Base-by-base conservation (phyloP, 805 yeast species). In the Sugiyamaella boreocaroliniensis region DNA sequence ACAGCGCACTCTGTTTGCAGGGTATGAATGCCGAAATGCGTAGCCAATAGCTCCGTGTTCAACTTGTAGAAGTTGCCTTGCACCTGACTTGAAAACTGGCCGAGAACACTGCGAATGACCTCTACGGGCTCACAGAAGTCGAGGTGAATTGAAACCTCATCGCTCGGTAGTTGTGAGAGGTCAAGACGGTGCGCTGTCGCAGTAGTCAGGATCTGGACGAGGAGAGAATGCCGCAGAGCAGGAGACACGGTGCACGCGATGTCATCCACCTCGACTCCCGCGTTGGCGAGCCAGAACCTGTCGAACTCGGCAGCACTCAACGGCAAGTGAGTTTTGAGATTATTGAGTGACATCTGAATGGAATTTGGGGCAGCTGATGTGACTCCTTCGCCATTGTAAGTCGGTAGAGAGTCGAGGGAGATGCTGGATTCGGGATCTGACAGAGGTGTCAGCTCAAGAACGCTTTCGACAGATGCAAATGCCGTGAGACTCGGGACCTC, bases 1-100 rank as follows among this genome's bases (percentile, higher is more conserved):
- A 57, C 48, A 32, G 69, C 56, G 0, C 73, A 73, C 54, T 68
- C 65, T 41, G 67, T 66, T 20, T 66, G 64, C 19, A 87, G 69
- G 0, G 82, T 70, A 49, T 75, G 71, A 1, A 78, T 62, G 0
- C 95, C 95, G 59, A 79, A 80, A 86, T 89, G 86, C 47, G 62
- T 63, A 1, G 83, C 74, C 2, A 85, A 73, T 40, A 63, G 64
- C 2, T 56, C 59, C 47, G 69, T 68, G 55, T 83, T 74, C 10
- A 86, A 58, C 18, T 58, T 55, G 59, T 70, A 75, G 47, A 40
- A 52, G 50, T 43, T 57, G 22, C 56, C 58, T 12, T 54, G 59
- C 0, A 52, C 54, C 0, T 57, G 59, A 1, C 55, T 58, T 5
- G 74, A 64, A 63, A 82, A 85, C 60, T 74, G 77, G 45, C 71